Conservation (phyloP, 352 stramenopile genomes). For the Detonula confervacea region DNA sequence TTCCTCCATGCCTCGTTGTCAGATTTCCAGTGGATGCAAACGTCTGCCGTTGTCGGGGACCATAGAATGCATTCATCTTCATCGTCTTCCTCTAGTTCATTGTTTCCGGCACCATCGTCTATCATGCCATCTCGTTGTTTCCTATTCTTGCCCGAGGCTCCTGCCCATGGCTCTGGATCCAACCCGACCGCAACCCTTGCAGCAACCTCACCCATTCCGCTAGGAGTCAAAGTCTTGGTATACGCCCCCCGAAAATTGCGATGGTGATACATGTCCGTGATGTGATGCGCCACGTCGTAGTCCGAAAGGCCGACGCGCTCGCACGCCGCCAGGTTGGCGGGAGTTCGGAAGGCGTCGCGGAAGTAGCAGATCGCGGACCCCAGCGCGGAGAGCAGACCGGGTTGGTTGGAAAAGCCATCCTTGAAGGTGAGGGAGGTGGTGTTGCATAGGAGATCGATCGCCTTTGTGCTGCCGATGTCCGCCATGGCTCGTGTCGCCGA, state of each 20-base stretch:
- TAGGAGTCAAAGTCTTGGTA: constrained; percentile 26
- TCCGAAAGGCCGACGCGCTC: constrained; percentile 11
- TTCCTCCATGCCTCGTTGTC: no score
- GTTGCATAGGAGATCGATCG: constrained; percentile 23
- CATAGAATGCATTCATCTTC: no score
- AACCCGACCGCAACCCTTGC: constrained; percentile 22
- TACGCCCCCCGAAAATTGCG: constrained; percentile 23
- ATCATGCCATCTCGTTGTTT: no score
- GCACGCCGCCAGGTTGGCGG: constrained; percentile 7
- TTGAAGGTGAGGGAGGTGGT: constrained; percentile 11
- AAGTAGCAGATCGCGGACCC: constrained; percentile 26
- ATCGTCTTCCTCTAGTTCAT: no score
- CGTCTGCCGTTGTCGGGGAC: no score
- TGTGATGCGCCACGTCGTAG: constrained; percentile 19
- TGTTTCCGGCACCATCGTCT: no score
- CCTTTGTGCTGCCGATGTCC: not conserved
- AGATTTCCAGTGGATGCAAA: no score
- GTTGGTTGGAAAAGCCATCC: constrained; percentile 28
- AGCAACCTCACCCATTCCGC: constrained; percentile 18
- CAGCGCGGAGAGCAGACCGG: constrained; percentile 18
- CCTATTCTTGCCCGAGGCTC: no score
- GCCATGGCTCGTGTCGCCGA: constrained; percentile 11
- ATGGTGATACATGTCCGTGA: constrained; percentile 32
- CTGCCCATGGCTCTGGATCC: no score
- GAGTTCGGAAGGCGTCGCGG: constrained; percentile 23